Evolutionary conservation across 495 filamentous ascomycete genomes (phyloP), one percentile per base, ranked within the genome.

Genomic region (Penicillium nucicola): DNA sequence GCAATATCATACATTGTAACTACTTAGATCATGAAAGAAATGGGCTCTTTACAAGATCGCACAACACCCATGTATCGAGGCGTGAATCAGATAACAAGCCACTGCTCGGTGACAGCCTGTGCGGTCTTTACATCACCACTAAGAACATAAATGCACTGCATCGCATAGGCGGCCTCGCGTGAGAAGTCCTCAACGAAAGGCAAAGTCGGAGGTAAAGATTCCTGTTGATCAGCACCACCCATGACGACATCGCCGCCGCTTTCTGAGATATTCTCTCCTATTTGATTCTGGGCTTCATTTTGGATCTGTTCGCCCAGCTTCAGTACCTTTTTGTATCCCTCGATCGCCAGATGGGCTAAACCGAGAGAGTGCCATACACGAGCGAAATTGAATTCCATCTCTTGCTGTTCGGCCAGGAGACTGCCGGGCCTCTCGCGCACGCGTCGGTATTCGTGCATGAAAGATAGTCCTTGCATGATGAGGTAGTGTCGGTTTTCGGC

Each of bases 331-430:
- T 83, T 68, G 62, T 97, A 98, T 43, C 81, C 88, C 25, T 84
- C 80, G 13, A 88, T 71, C 2, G 93, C 92, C 12, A 96, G 64
- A 62, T 92, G 87, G 12, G 76, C 73, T 28, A 97, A 66, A 1
- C 92, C 90, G 8, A 97, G 77, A 32, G 87, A 72, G 58, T 95
- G 89, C 67, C 86, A 96, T 3, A 86, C 79, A 11, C 90, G 77
- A 15, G 82, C 93, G 38, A 91, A 78, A 58, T 98, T 97, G 67
- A 87, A 97, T 51, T 96, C 87, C 17, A 90, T 89, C 66, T 97
- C 93, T 64, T 91, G 88, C 37, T 73, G 64, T 58, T 84, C 78
- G 34, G 74, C 64, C n/a, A 70, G 57, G 2, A 69, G 56, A 43
- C 45, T 63, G 20, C 64, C 68, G 48, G 66, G 49, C 18, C 54